Conservation (phyloP, 169 alveolate genomes). For the Cryptosporidium parvum region DNA sequence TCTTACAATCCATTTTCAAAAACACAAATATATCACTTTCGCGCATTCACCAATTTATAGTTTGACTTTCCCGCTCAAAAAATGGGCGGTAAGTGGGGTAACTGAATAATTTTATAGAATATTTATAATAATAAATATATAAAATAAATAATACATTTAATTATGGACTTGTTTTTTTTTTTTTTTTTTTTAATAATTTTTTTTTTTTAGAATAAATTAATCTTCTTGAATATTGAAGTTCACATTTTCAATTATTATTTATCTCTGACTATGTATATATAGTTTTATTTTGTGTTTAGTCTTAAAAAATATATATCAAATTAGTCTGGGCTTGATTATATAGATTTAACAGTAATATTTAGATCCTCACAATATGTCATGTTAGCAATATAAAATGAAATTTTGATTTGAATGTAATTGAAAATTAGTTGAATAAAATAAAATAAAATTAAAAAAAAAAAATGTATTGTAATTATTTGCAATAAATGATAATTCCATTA, state of each 20-base stretch:
- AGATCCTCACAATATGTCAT: too few relatives aligned
- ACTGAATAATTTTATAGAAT: neutral
- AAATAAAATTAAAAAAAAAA: neutral
- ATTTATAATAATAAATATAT: too few relatives aligned
- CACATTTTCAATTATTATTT: neutral
- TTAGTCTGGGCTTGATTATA: too few relatives aligned
- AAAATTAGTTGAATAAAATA: neutral
- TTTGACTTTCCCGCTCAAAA: conserved; percentile 42
- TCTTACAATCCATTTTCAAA: conserved; percentile 45
- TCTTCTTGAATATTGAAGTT: neutral
- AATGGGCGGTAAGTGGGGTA: neutral
- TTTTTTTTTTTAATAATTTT: too few relatives aligned
- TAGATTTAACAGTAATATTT: too few relatives aligned
- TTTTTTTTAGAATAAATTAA: too few relatives aligned
- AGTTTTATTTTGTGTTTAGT: too few relatives aligned
- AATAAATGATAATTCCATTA: conserved; percentile 42
- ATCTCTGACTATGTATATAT: too few relatives aligned
- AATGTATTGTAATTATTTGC: neutral
- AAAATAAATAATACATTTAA: too few relatives aligned
- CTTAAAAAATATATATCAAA: too few relatives aligned
- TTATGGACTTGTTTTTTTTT: neutral
- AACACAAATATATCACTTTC: conserved; percentile 6
- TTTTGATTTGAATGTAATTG: neutral
- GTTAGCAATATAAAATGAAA: neutral
- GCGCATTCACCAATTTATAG: conserved; percentile 26